phyloP scores from a whole-genome alignment of 2,329 filamentous ascomycete genomes.

The Colletotrichum somersetense region DNA sequence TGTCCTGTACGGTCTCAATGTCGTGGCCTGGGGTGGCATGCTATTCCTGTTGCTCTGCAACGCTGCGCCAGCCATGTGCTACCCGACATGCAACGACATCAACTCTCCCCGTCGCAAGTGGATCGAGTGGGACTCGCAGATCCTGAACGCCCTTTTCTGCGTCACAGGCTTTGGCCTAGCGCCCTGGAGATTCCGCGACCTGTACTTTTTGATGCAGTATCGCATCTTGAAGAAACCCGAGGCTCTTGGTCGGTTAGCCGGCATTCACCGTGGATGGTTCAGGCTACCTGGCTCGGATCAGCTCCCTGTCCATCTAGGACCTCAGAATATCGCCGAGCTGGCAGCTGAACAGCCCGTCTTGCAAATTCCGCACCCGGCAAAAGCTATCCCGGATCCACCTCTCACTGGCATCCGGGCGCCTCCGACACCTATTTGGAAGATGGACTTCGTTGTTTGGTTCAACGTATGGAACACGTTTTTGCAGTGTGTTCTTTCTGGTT shows the following conservation, averaged over 20 bases:
- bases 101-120: constrained; percentile 83
- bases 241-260: constrained; percentile 77
- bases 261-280: constrained; percentile 82
- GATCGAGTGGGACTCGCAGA: constrained; percentile 88
- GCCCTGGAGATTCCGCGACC: constrained; percentile 86
- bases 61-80: constrained; percentile 79
- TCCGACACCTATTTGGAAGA: constrained; percentile 77
- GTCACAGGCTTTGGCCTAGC: constrained; percentile 87
- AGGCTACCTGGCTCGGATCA: constrained; percentile 75
- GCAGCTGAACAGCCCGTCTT: constrained; percentile 54
- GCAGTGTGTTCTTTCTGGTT: constrained; percentile 78
- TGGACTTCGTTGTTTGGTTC: constrained; percentile 84
- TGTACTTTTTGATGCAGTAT: constrained; percentile 79
- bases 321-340: constrained; percentile 61
- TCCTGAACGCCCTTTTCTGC: constrained; percentile 87
- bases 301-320: constrained; percentile 66
- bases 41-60: constrained; percentile 87
- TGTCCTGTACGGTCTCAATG: constrained; percentile 82
- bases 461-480: constrained; percentile 85
- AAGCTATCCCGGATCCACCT: constrained; percentile 74
- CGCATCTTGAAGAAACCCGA: constrained; percentile 65
- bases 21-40: constrained; percentile 93
- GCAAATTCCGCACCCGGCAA: constrained; percentile 72
- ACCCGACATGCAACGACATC: constrained; percentile 76
- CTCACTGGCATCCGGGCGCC: constrained; percentile 79